Evolutionary conservation across 257 asterid genomes (phyloP), one percentile per base, ranked within the genome.

Genomic region (Solanum pimpinellifolium): DNA sequence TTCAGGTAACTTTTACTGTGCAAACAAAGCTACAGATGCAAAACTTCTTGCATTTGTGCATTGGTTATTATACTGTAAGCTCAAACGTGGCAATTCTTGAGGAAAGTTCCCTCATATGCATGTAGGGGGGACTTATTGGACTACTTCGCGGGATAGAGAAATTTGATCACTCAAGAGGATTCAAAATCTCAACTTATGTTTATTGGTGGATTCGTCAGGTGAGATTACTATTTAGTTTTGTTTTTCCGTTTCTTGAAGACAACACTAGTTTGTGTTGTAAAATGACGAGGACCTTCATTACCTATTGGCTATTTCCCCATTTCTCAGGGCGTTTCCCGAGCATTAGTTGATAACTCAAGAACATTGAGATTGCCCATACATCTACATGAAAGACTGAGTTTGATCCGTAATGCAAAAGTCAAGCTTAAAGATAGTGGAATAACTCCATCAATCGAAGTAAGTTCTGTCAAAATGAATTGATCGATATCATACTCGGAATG

Each of bases 171-270:
- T 93, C 98, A 23, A 95, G 94, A 93, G 99, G 99, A 70, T 97
- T 94, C 90, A 97, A 94, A 95, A 94, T 97, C 89, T 97, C 99
- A n/a, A 97, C 99, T 68, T 97, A 97, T 87, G 99, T 97, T 84
- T 97, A 95, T 87, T 97, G 99, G 99, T 97, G 99, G 99, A 97
- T 97, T 87, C 95, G 99, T 27, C 99, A 94, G 99, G 98, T 96
- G 88, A 87, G 90, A 35, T 85, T 76, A 49, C 85, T 33, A 49
- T 47, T 29, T 80, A 5, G 29, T 49, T 46, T 49, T 80, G 25
- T 49, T 31, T 80, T 27, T 80, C n/a, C 27, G 41, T 46, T 15
- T 80, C 42, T 29, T 18, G 20, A 49, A 21, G 6, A 49, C 46
- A 80, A 49, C 46, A 29, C 18, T 47, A 29, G 68, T 47, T 47